Evolutionary conservation across 2,329 filamentous ascomycete genomes (phyloP).

Genomic region (Colletotrichum sp.): DNA sequence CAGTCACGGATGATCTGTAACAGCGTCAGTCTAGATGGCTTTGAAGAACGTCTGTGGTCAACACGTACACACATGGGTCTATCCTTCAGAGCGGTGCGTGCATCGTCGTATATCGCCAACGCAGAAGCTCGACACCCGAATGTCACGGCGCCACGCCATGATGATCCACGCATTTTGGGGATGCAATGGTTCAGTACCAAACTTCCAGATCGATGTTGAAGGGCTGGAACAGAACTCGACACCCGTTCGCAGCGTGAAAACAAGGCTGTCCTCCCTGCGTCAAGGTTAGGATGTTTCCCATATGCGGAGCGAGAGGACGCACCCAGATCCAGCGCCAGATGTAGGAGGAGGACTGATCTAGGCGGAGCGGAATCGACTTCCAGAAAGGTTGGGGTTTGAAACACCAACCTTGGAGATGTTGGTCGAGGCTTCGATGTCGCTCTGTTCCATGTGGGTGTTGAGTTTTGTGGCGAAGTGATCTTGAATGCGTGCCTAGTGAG

Average conservation of each 20-base stretch:
- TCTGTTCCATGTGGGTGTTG: too few species aligned
- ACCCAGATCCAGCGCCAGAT: conserved; percentile 66
- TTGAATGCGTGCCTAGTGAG: too few species aligned
- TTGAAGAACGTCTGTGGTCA: neutral
- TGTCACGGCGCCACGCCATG: too few species aligned
- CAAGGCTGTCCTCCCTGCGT: conserved; percentile 55
- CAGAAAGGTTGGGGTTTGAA: conserved; percentile 62
- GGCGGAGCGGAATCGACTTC: conserved; percentile 80
- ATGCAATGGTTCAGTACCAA: too few species aligned
- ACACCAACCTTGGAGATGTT: too few species aligned
- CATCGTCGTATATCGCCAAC: conserved; percentile 58
- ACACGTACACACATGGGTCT: conserved; percentile 52
- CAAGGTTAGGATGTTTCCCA: conserved; percentile 15
- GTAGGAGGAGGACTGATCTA: conserved; percentile 71
- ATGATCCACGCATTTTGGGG: too few species aligned
- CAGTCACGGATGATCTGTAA: conserved; percentile 51
- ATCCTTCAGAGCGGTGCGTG: conserved; percentile 54
- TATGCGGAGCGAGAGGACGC: conserved; percentile 34
- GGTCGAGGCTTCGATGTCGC: too few species aligned
- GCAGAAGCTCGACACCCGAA: too few species aligned
- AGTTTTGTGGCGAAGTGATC: too few species aligned
- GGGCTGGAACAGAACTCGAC: conserved; percentile 72
- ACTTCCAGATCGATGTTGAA: conserved; percentile 52
- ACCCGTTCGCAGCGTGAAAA: conserved; percentile 73
- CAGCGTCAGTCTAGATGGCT: neutral